Base-by-base conservation (phyloP, 192 early-diverging fungal species). In the Glomus cerebriforme region DNA sequence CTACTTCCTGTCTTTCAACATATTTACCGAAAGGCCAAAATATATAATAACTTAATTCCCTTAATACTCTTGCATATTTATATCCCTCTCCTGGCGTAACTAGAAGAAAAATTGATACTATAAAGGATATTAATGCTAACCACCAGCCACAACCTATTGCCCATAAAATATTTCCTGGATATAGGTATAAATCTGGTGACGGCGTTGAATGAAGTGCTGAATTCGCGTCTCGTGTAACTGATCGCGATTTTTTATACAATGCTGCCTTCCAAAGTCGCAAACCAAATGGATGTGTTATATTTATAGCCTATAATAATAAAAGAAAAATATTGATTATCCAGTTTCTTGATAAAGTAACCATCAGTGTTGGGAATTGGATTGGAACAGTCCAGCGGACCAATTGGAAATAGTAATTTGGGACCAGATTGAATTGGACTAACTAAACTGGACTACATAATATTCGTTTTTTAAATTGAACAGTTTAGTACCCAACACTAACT, bases 11-110 rank as follows among this genome's bases (percentile, higher is more conserved):
- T 24, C 91, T 88, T 77, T 94, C 94, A n/a, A 98, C 93, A 83
- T 95, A 96, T 76, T 95, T 93, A 9, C 96, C 96, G 89, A 99
- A 99, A 7, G 97, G 97, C 95, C 95, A 97, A 26, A 99, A 85
- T n/a, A 98, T 85, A 76, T 99, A 99, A 66, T 89, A 84, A 39
- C 92, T 88, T 0, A 98, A 86, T 69, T 94, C 96, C 0, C 92
- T 72, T 10, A 95, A 79, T 7, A 96, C 93, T 60, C 89, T 76
- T 2, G 87, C 85, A 83, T 92, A 93, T 39, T 66, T 65, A 13
- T 69, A 80, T n/a, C 92, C 91, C 73, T 87, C 88, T 59, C 79
- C 81, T 0, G 90, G 91, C 32, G 89, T 83, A 0, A 88, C 68
- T 19, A 85, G 84, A 32, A 97, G 77, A 9, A 93, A 65, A 9